Evolutionary conservation across 106 monocot species (phyloP).

Genomic region (Acorus calamus): DNA sequence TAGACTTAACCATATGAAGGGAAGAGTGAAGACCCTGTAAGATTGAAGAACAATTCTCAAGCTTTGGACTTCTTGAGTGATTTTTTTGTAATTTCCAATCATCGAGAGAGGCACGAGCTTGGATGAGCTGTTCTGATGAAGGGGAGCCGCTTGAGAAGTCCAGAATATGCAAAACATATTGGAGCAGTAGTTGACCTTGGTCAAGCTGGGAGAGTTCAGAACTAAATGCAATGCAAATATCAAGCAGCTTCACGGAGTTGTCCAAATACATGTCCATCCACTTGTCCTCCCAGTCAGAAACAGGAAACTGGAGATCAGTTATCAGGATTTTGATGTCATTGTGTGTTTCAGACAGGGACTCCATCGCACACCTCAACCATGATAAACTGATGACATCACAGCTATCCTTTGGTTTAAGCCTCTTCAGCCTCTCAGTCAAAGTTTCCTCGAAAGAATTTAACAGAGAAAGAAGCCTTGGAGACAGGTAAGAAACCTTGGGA

Average conservation of each 20-base stretch:
- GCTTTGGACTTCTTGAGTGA: slow-evolving; percentile 26
- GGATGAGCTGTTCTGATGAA: slow-evolving; percentile 26
- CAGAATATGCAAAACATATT: slow-evolving; percentile 42
- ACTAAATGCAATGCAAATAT: slow-evolving; percentile 66
- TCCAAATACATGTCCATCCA: slow-evolving; percentile 81
- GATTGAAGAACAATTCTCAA: slow-evolving; percentile 26
- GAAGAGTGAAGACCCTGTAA: slow-evolving; percentile 33
- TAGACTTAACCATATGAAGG: slow-evolving; percentile 34
- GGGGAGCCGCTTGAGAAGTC: slow-evolving; percentile 7
- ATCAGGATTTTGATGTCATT: slow-evolving; percentile 42
- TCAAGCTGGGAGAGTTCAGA: slow-evolving; percentile 66
- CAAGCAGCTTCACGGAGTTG: slow-evolving; percentile 70
- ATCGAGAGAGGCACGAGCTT: slow-evolving; percentile 30
- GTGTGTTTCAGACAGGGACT: slow-evolving; percentile 41
- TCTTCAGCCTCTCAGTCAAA: slow-evolving; percentile 37
- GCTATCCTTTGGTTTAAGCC: slow-evolving; percentile 31
- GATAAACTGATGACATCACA: slow-evolving; percentile 53
- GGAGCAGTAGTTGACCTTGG: slow-evolving; percentile 47
- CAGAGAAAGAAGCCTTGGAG: slow-evolving; percentile 30
- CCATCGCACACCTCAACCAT: slow-evolving; percentile 65
- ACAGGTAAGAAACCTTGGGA: slow-evolving; percentile 31
- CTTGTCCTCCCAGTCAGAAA: slow-evolving; percentile 78
- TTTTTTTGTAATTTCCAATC: slow-evolving; percentile 32
- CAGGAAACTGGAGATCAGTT: slow-evolving; percentile 66
- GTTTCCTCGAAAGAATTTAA: slow-evolving; percentile 48